Evolutionary conservation across 208 protist genomes (phyloP), one percentile per base, ranked within the genome.

Genomic region (Naegleria lovaniensis): DNA sequence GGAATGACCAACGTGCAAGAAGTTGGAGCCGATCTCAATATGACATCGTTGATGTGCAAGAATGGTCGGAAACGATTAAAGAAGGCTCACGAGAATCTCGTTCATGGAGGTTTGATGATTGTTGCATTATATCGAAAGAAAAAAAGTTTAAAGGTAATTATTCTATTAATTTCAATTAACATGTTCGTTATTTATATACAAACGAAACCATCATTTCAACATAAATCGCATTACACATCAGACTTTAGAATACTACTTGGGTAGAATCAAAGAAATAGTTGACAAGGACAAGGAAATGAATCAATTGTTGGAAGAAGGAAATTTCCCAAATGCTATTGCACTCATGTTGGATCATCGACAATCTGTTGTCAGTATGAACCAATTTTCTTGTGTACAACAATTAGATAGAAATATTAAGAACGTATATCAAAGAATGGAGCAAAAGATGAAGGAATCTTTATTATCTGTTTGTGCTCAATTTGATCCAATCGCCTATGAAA

Each of bases 1-100:
- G 85, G 85, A 29, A 88, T 88, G 85, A 88, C 85, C 11, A 48
- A 88, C 5, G 43, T 88, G 11, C 85, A 88, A 58, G 85, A 88
- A 88, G 41, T 88, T n/a, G 85, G 85, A n/a, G 40, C 25, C 13
- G 85, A 88, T 36, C n/a, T 88, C 3, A 58, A 16, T 22, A 58
- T 39, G 13, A 88, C 85, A 22, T 48, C 85, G 38, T 11, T 88
- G 0, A 29, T 88, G 19, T 88, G 85, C 55, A 33, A 19, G 36
- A 88, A 58, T 58, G 85, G 85, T 33, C 19, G 85, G 55, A 88
- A 58, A 58, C 7, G 85, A 38, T 39, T 88, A 22, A 33, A 48
- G 36, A 33, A 58, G 15, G 85, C 85, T 38, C 39, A 88, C 51
- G 85, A 88, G 7, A 36, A 88, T 88, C 5, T 58, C 6, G 43